phyloP scores from a whole-genome alignment of 208 protist species.

The Vickermania ingenoplastis region DNA sequence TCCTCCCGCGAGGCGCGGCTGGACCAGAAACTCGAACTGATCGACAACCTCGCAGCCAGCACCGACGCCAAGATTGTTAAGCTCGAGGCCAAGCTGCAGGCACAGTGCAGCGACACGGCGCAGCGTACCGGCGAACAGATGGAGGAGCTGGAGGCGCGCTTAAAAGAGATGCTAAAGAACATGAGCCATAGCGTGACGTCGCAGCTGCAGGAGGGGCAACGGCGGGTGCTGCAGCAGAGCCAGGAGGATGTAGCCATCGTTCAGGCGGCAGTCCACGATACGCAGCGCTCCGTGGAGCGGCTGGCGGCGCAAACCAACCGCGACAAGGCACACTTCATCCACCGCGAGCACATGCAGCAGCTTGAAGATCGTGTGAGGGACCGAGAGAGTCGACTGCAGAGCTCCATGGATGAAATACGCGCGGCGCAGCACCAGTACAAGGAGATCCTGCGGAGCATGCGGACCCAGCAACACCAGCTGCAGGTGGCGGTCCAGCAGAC shows the following conservation, averaged over 20 bases:
- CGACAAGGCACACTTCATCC: constrained; percentile 5
- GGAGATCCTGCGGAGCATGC: constrained; percentile 3
- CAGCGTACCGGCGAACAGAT: background rate
- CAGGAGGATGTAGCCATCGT: background rate
- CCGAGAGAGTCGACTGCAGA: constrained; percentile 6
- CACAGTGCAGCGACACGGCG: background rate
- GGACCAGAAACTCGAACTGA: constrained; percentile 11
- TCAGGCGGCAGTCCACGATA: background rate
- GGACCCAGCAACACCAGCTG: constrained; percentile 6
- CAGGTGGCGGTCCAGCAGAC: constrained; percentile 13
- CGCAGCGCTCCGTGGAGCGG: background rate
- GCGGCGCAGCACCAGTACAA: constrained; percentile 9
- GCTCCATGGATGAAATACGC: constrained; percentile 5
- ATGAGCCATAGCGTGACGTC: constrained; percentile 2
- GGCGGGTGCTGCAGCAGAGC: background rate
- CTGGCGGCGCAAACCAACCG: constrained; percentile 13
- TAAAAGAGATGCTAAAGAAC: constrained; percentile 5
- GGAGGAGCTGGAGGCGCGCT: background rate
- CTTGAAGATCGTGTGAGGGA: constrained; percentile 8
- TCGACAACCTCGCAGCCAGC: constrained; percentile 2
- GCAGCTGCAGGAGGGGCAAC: background rate
- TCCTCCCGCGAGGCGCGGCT: constrained; percentile 22
- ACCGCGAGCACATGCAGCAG: constrained; percentile 3
- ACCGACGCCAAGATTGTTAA: constrained; percentile 8
- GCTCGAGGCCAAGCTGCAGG: constrained; percentile 4